Percentiles rank a stretch among this genome's conserved stretches.
These are phyloP conservation scores for Diaporthe aspalathi DNA, from an alignment of 2,329 filamentous ascomycete species.

Conservation along the genomic window DNA sequence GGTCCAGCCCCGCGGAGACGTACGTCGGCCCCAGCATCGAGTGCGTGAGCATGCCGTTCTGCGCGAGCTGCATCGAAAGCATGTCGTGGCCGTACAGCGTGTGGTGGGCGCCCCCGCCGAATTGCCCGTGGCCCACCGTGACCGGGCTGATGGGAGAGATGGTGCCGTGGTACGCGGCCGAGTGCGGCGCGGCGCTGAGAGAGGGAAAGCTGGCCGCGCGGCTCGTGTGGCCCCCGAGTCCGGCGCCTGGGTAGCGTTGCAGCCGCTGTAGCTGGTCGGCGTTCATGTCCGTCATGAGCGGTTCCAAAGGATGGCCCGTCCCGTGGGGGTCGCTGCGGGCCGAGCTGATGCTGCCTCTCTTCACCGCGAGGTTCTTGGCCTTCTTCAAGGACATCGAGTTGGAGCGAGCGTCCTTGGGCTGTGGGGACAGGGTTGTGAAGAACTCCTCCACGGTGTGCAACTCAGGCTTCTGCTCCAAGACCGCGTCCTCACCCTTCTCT, in stretches of 20 bases:
- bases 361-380: constrained; percentile 54
- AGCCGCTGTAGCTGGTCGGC: constrained; percentile 50
- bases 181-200: constrained; percentile 52
- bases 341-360: constrained; percentile 47
- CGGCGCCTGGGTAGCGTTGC: constrained; percentile 54
- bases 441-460: constrained; percentile 96
- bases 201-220: constrained; percentile 55
- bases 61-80: constrained; percentile 63
- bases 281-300: constrained; percentile 52
- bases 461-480: constrained; percentile 88
- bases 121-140: constrained; percentile 50
- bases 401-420: constrained; percentile 56
- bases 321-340: constrained; percentile 49
- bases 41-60: constrained; percentile 70
- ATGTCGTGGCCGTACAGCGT: constrained; percentile 64
- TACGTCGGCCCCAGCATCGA: constrained; percentile 59
- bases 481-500: constrained; percentile 86
- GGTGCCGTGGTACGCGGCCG: constrained; percentile 55
- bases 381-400: constrained; percentile 43
- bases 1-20: constrained; percentile 59
- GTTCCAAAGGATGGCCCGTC: constrained; percentile 48
- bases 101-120: constrained; percentile 50
- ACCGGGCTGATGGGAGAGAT: constrained; percentile 66
- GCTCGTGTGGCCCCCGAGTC: constrained; percentile 55
- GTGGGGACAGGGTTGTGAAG: constrained; percentile 81